Conservation (phyloP, 23 red algal genomes). For the Agarophyton chilense region DNA sequence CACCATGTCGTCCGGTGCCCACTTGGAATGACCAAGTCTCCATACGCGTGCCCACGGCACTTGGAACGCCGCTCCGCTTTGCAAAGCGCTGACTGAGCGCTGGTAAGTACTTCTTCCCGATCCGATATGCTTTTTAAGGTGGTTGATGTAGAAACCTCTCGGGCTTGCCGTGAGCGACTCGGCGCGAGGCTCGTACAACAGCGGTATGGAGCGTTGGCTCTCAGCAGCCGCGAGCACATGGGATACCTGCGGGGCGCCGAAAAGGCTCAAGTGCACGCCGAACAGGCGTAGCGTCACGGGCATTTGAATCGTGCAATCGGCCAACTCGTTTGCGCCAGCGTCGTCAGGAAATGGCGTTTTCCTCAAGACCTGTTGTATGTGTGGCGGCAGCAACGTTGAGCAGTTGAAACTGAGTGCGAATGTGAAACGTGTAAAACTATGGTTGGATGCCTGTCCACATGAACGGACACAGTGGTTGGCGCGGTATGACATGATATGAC, state of each 20-base stretch:
- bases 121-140: constrained; percentile 10
- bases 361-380: too few relatives aligned
- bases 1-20: constrained; percentile 28
- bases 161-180: constrained; percentile 20
- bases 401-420: too few relatives aligned
- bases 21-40: background rate
- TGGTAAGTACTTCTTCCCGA: background rate
- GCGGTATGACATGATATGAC: too few relatives aligned
- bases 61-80: constrained; percentile 15
- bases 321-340: background rate
- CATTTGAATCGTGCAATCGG: background rate
- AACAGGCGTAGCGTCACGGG: background rate
- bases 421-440: too few relatives aligned
- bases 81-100: constrained; percentile 18
- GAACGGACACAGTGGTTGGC: too few relatives aligned
- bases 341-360: background rate
- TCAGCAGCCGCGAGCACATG: background rate
- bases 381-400: too few relatives aligned
- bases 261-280: background rate
- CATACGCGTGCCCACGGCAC: constrained; percentile 63
- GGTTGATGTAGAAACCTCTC: constrained; percentile 13
- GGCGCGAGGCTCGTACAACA: background rate
- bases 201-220: background rate
- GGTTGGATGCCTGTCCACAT: too few relatives aligned
- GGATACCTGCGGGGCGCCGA: background rate